phyloP scores from a whole-genome alignment of 2,329 filamentous ascomycete genomes.

The Apiospora saccharicola region DNA sequence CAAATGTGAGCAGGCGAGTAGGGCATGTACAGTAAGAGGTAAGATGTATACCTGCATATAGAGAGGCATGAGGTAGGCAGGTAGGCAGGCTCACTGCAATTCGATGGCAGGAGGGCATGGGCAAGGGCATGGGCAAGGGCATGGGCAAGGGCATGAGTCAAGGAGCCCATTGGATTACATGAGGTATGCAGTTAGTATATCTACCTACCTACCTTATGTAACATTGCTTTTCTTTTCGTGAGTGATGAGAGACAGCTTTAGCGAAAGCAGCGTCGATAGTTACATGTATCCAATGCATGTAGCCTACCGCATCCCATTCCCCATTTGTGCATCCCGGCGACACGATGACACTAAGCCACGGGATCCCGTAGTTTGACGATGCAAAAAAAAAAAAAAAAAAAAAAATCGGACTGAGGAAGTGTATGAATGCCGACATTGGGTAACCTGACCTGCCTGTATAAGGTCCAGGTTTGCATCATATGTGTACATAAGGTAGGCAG shows the following conservation, averaged over 20 bases:
- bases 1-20: no score
- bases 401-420: no score
- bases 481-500: neutral
- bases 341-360: constrained; percentile 7
- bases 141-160: neutral
- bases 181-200: no score
- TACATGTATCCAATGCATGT: neutral
- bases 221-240: constrained; percentile 5
- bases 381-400: no score
- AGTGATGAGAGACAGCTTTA: constrained; percentile 3
- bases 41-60: no score
- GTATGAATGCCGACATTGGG: no score
- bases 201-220: no score
- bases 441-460: no score
- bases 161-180: neutral
- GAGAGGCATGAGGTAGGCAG: no score
- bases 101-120: neutral
- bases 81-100: neutral
- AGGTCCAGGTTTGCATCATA: neutral
- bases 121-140: no score
- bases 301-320: neutral
- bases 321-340: neutral
- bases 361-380: neutral
- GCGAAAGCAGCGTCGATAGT: neutral
- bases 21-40: no score